Base-by-base conservation (phyloP, 148 eudicot species). In the Nyssa sinensis region DNA sequence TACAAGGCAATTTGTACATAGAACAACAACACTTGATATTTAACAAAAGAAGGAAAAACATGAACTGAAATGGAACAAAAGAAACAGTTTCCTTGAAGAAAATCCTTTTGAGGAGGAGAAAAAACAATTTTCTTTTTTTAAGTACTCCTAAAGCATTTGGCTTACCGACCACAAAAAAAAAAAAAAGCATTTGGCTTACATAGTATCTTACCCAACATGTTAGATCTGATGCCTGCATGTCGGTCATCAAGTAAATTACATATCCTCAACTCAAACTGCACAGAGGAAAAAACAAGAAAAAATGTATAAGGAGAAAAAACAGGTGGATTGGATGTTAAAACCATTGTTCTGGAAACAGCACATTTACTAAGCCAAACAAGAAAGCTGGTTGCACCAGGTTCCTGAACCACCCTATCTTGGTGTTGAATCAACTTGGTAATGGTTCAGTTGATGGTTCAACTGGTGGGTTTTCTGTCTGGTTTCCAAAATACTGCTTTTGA, bases 161-260 rank as follows among this genome's bases (percentile, higher is more conserved):
- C 51, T 53, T 44, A 23, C 44, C n/a, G n/a, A n/a, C n/a, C n/a
- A n/a, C n/a, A n/a, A n/a, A n/a, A n/a, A n/a, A n/a, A n/a, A n/a
- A n/a, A n/a, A 55, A 33, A 67, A 58, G 33, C 21, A 58, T 53
- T 19, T 55, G 67, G 39, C 51, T 53, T 44, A 23, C 44, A 64
- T 19, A 65, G 7, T 57, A 55, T 7, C 44, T 41, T 64, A 61
- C 37, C 37, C 49, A 61, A 68, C 24, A 63, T 39, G 82, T 79
- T 79, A 68, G 34, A 55, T 71, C 62, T 79, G 64, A 49, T 24
- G 70, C 57, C 78, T 31, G 72, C 74, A 24, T 55, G 23, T 64
- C 28, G 34, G 27, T 31, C 73, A 39, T 65, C 47, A 33, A 57
- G 59, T 60, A 34, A 41, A 69, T 79, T 35, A 76, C 82, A 39